These are phyloP conservation scores for Dryas octopetala DNA, from an alignment of 306 rosid species.

Conservation along the genomic window DNA sequence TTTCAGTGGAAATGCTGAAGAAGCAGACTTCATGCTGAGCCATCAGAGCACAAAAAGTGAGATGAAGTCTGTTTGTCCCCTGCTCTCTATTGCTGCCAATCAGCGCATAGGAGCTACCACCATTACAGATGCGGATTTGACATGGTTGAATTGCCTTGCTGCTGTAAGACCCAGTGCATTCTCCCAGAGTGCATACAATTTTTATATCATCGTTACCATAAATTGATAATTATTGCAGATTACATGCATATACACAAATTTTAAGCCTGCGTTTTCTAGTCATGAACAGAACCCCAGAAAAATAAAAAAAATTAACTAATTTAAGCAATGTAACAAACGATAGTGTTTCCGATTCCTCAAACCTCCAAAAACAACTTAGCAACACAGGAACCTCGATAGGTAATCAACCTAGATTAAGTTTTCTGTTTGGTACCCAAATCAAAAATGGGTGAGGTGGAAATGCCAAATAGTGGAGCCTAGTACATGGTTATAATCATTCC, in stretches of 20 bases:
- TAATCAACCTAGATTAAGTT: constrained; percentile 1
- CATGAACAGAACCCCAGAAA: background rate
- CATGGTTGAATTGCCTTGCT: constrained; percentile 30
- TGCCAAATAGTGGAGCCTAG: background rate
- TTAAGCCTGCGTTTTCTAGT: background rate
- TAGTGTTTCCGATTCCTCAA: background rate
- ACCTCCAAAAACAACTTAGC: background rate
- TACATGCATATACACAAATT: constrained; percentile 12
- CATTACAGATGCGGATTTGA: constrained; percentile 13
- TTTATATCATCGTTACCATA: background rate
- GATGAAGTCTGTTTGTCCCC: too few species aligned
- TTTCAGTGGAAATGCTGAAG: constrained; percentile 19
- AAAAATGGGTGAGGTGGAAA: background rate
- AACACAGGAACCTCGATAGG: background rate
- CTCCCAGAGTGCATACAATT: background rate
- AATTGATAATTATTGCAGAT: constrained; percentile 1
- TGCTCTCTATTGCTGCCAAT: too few species aligned
- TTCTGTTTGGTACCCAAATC: background rate
- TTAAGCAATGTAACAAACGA: background rate
- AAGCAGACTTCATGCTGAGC: background rate
- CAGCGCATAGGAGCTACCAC: constrained; percentile 22
- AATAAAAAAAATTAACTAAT: background rate
- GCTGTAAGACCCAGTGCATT: constrained; percentile 30
- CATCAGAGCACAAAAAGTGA: too few species aligned
- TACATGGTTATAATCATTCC: background rate